Evolutionary conservation across 129 eudicot species (phyloP).

Genomic region (Cynara cardunculus): DNA sequence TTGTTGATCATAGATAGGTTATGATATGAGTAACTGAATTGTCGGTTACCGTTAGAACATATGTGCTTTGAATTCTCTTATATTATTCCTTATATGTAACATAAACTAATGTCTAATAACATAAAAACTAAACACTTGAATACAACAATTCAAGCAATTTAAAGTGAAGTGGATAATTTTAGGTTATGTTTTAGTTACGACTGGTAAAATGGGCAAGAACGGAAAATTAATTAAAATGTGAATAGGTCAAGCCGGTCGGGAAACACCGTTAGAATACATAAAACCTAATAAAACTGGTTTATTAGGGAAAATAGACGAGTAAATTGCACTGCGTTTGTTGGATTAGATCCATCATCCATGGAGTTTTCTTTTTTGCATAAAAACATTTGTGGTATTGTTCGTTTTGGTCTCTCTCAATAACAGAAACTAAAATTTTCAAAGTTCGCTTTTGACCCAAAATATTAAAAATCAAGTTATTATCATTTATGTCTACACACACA

Average conservation of each 20-base stretch:
- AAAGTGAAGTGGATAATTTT: not conserved
- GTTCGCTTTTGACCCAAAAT: no score
- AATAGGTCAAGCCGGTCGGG: not conserved
- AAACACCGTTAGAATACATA: not conserved
- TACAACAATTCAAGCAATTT: not conserved
- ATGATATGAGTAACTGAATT: not conserved
- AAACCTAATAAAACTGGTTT: not conserved
- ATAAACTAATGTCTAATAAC: not conserved
- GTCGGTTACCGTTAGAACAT: not conserved
- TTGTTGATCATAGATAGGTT: not conserved
- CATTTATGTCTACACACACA: not conserved
- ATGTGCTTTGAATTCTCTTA: not conserved
- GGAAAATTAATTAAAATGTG: not conserved
- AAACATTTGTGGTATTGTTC: no score
- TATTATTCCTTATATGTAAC: not conserved
- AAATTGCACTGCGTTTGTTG: not conserved
- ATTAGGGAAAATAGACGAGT: not conserved
- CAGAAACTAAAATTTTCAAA: no score
- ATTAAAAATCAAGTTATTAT: not conserved
- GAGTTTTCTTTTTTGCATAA: no score
- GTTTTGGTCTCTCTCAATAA: not conserved
- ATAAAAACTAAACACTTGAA: not conserved
- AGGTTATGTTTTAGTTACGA: not conserved
- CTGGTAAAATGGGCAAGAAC: not conserved
- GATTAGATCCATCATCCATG: not conserved